These are phyloP conservation scores for Magnaporthiopsis rhizophila DNA, from an alignment of 2,329 filamentous ascomycete species.

Conservation along the genomic window DNA sequence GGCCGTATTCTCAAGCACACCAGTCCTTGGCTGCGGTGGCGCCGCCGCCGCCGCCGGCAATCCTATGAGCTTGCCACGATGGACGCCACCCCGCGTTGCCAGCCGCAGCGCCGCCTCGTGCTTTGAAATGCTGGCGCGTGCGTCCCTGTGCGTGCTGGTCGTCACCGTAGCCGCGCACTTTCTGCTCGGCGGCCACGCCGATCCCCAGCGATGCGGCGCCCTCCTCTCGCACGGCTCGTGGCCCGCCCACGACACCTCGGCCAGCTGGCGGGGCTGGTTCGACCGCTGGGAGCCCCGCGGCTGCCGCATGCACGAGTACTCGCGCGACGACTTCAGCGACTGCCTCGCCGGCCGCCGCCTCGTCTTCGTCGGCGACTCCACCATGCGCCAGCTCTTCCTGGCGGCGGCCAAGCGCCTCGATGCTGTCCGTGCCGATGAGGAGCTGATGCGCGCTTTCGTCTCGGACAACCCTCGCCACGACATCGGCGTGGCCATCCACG, in stretches of 20 bases:
- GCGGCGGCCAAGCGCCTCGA: slow-evolving; percentile 42
- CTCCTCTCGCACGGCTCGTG: slow-evolving; percentile 45
- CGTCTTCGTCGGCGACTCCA: slow-evolving; percentile 55
- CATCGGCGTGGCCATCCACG: slow-evolving; percentile 32
- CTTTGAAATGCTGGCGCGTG: neutral
- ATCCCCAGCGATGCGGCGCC: slow-evolving; percentile 46
- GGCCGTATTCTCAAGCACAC: too few species aligned
- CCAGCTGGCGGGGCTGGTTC: slow-evolving; percentile 19
- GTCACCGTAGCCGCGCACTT: slow-evolving; percentile 2
- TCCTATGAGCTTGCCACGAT: slow-evolving; percentile 5
- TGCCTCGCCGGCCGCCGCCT: slow-evolving; percentile 45
- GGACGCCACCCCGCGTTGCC: neutral
- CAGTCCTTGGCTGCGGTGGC: too few species aligned
- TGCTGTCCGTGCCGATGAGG: slow-evolving; percentile 25
- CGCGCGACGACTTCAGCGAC: slow-evolving; percentile 37
- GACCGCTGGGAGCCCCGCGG: slow-evolving; percentile 51
- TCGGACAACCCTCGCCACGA: slow-evolving; percentile 33
- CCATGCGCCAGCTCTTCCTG: slow-evolving; percentile 53
- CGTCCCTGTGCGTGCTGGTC: neutral
- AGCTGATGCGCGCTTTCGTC: slow-evolving; percentile 25
- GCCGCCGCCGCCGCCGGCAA: too few species aligned
- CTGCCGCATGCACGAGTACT: slow-evolving; percentile 51
- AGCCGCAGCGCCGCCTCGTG: neutral
- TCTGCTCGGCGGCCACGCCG: slow-evolving; percentile 16
- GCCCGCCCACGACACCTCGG: slow-evolving; percentile 22